Base-by-base conservation (phyloP, 1,284 basidiomycete species). In the Leccinum glutinopallens region DNA sequence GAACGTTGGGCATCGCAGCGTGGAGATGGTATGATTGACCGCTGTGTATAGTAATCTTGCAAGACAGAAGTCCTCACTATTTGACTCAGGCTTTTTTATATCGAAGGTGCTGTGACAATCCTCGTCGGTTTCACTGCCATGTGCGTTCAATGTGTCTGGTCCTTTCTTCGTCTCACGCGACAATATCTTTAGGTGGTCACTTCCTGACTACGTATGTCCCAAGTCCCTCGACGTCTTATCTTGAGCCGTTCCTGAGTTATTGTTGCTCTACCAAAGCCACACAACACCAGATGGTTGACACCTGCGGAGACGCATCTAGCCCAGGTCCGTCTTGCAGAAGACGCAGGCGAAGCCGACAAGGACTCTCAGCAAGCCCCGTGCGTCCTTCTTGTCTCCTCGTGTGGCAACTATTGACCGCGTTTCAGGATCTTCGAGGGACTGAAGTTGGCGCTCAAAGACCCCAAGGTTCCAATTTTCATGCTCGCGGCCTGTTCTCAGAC, bases 251-350 rank as follows among this genome's bases (percentile, higher is more conserved):
- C 19, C 22, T 37, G 19, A 58, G 37, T 4, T 41, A 13, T 58
- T 58, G 35, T 3, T 51, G 59, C 54, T 46, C 25, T 54, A 33
- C 25, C n/a, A 32, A 9, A 88, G 86, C 86, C 87, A 2, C 73
- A 84, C 61, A 92, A 92, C 69, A 91, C 90, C 1, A 79, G 82
- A 41, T 91, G 90, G 81, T 77, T 93, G 66, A 77, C 82, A 17
- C 76, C 79, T 1, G 79, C 80, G 7, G 88, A 93, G 70, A 79
- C 82, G 15, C 81, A 82, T 8, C 80, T 93, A 17, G 91, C 90
- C 6, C 57, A 58, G 15, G 57, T 58, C 17, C 57, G 57, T 15
- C 57, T 58, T 41, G 57, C 57, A 41, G 57, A 58, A 58, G 57
- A 58, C 15, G 57, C 17, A n/a, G 57, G 57, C 1, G 57, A 12